These are phyloP conservation scores for Rhododendron griersonianum DNA, from an alignment of 148 eudicot genomes.

Conservation along the genomic window DNA sequence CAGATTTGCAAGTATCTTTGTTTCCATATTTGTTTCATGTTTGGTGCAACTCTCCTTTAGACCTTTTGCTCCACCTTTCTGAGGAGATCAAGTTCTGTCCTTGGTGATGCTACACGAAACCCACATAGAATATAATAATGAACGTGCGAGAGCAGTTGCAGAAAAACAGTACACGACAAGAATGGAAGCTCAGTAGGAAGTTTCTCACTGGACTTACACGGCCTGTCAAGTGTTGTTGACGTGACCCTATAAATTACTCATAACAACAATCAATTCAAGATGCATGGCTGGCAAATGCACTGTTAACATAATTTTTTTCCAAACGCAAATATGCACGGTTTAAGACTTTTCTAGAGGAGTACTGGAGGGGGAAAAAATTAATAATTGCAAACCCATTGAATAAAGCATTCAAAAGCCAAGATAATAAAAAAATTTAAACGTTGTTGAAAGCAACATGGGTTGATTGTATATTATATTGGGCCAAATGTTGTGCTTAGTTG, in stretches of 20 bases:
- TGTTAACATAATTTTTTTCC: background rate
- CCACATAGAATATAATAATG: background rate
- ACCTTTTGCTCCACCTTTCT: background rate
- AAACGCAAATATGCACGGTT: background rate
- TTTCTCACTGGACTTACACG: background rate
- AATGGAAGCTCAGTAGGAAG: background rate
- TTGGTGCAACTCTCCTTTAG: background rate
- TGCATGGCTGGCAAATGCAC: background rate
- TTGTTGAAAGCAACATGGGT: conserved; percentile 2
- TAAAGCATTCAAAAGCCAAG: background rate
- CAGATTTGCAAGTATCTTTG: background rate
- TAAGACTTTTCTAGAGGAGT: background rate
- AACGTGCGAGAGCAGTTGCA: conserved; percentile 5
- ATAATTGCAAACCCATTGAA: background rate
- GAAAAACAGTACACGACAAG: background rate
- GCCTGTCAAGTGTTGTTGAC: background rate
- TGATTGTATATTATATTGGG: background rate
- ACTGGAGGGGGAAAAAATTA: background rate
- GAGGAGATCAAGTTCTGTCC: background rate
- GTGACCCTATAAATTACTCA: background rate
- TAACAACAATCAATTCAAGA: background rate
- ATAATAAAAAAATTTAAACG: background rate
- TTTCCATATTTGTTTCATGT: background rate
- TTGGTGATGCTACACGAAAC: background rate
- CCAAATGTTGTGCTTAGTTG: background rate